phyloP scores from a whole-genome alignment of 257 asterid species.

The Thymus quinquecostatus region DNA sequence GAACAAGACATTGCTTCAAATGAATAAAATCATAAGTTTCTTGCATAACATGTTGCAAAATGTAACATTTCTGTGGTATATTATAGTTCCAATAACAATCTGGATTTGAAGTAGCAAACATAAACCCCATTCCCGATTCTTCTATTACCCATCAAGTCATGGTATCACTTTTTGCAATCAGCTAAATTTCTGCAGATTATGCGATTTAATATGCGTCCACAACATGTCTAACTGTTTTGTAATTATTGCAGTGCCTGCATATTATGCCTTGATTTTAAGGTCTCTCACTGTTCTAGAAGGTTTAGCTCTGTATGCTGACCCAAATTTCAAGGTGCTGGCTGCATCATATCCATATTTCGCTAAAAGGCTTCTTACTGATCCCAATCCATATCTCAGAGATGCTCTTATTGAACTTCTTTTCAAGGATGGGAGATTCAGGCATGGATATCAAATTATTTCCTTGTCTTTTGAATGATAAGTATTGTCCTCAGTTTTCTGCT shows the following conservation, averaged over 20 bases:
- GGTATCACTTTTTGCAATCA: neutral
- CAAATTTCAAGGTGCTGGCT: conserved; percentile 95
- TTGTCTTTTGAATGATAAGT: conserved; percentile 23
- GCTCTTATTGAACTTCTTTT: conserved; percentile 98
- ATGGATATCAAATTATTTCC: conserved; percentile 37
- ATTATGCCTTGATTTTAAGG: conserved; percentile 96
- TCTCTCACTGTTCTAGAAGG: conserved; percentile 99
- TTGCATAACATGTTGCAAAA: neutral
- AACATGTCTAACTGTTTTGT: conserved; percentile 34
- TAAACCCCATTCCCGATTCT: conserved; percentile 2
- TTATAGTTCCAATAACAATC: conserved; percentile 20
- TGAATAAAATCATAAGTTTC: neutral
- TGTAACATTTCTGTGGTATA: neutral
- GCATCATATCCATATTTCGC: conserved; percentile 99
- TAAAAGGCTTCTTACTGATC: conserved; percentile 97
- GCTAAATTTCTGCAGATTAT: neutral
- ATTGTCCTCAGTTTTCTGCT: conserved; percentile 23
- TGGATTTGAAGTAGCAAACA: conserved; percentile 16
- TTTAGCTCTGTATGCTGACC: conserved; percentile 94
- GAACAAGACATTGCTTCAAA: neutral
- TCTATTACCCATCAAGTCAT: neutral
- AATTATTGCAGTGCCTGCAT: conserved; percentile 89
- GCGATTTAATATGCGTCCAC: conserved; percentile 11
- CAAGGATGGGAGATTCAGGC: conserved; percentile 98
- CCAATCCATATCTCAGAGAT: conserved; percentile 98